Percentiles rank a stretch among this genome's conserved stretches.
phyloP scores from a whole-genome alignment of 2,329 filamentous ascomycete genomes.

The Exophiala mesophila region DNA sequence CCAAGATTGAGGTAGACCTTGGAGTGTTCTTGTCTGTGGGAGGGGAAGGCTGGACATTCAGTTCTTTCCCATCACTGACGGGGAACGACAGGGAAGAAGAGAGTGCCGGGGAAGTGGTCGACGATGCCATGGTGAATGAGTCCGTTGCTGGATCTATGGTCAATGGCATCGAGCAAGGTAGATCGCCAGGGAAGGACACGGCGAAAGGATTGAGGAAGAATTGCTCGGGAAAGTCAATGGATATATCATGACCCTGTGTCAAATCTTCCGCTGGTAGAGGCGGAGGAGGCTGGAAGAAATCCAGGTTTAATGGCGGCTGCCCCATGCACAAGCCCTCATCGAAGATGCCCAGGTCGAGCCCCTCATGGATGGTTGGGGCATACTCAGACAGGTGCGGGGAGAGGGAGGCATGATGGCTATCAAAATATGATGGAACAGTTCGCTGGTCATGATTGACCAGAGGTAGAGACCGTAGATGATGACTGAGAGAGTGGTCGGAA shows the following conservation, averaged over 20 bases:
- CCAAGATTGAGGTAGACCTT: too few species aligned
- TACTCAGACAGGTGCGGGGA: slow-evolving; percentile 5
- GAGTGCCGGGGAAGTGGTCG: background rate
- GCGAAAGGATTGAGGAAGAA: slow-evolving; percentile 25
- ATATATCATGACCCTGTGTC: background rate
- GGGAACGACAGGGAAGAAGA: background rate
- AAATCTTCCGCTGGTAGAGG: background rate
- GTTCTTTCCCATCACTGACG: too few species aligned
- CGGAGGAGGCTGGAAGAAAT: background rate
- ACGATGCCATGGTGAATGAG: background rate
- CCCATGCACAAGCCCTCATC: background rate
- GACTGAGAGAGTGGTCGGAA: slow-evolving; percentile 13
- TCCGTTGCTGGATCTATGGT: background rate
- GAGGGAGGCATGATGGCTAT: slow-evolving; percentile 6
- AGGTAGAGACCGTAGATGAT: slow-evolving; percentile 17
- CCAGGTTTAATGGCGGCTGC: background rate
- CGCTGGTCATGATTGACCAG: slow-evolving; percentile 22
- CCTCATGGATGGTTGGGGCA: slow-evolving; percentile 4
- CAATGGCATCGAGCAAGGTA: slow-evolving; percentile 15
- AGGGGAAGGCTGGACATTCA: too few species aligned
- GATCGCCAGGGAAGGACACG: slow-evolving; percentile 23
- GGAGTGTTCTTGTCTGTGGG: too few species aligned
- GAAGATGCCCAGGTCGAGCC: background rate
- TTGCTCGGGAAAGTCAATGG: slow-evolving; percentile 12
- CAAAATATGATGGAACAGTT: slow-evolving; percentile 18